Percentiles rank a stretch among this genome's conserved stretches.
Conservation (phyloP, 441 rosid species). For the Croton laevigatus region DNA sequence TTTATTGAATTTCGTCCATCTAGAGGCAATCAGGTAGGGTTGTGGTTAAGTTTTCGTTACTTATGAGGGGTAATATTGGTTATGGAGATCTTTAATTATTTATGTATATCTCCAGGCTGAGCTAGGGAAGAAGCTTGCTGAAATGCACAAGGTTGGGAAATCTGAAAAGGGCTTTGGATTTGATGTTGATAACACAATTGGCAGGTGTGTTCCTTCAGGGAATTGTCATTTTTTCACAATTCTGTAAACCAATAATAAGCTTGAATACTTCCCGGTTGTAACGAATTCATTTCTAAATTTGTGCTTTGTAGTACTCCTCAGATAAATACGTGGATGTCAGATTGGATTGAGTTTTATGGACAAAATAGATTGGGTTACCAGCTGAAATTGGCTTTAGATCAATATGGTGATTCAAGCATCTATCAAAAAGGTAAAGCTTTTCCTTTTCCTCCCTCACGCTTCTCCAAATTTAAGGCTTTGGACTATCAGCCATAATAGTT, state of each 20-base stretch:
- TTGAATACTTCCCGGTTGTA: constrained; percentile 9
- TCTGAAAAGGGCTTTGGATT: constrained; percentile 82
- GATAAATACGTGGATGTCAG: constrained; percentile 80
- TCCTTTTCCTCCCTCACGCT: neutral
- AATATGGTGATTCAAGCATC: constrained; percentile 65
- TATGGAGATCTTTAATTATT: constrained; percentile 18
- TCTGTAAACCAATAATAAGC: neutral
- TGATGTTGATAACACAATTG: constrained; percentile 84
- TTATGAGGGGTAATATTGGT: constrained; percentile 2
- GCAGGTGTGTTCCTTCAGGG: constrained; percentile 50
- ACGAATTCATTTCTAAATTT: constrained; percentile 23
- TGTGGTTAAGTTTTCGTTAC: constrained; percentile 7
- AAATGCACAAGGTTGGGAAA: constrained; percentile 91
- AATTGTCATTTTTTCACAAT: constrained; percentile 11
- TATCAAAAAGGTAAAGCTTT: constrained; percentile 61
- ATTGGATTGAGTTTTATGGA: constrained; percentile 87
- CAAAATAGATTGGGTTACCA: constrained; percentile 84
- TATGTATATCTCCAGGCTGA: constrained; percentile 47
- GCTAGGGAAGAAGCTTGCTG: constrained; percentile 84
- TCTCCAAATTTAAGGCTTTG: neutral
- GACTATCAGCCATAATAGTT: neutral
- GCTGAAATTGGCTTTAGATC: constrained; percentile 66
- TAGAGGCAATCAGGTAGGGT: constrained; percentile 70
- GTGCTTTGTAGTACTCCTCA: constrained; percentile 64
- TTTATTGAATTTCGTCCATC: constrained; percentile 74